Conservation (phyloP, 2,329 filamentous ascomycete genomes). For the Dactylonectria estremocensis region DNA sequence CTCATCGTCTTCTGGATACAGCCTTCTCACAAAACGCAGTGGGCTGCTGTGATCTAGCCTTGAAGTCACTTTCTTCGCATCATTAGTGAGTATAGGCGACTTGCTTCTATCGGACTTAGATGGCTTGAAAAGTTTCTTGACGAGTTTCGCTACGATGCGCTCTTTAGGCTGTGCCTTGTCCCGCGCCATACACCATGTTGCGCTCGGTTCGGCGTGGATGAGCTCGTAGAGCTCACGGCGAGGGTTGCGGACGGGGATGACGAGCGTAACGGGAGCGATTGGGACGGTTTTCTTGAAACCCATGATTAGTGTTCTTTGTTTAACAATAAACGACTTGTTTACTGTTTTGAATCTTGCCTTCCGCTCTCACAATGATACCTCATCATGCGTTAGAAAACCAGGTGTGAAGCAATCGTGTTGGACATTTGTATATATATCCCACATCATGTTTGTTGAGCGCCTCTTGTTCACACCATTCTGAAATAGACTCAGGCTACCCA, state of each 20-base stretch:
- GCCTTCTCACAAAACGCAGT: not conserved
- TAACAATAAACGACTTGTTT: not conserved
- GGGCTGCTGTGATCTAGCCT: too few species aligned
- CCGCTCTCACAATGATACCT: not conserved
- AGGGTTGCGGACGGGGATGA: constrained; percentile 9
- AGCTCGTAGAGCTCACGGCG: not conserved
- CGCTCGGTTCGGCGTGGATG: not conserved
- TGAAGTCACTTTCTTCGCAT: not conserved
- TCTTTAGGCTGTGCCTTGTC: not conserved
- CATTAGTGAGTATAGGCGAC: not conserved
- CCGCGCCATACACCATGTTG: too few species aligned
- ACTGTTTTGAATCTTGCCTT: too few species aligned
- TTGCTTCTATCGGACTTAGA: too few species aligned
- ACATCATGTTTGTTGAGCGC: too few species aligned
- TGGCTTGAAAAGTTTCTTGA: not conserved
- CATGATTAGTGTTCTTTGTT: not conserved
- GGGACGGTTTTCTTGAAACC: too few species aligned
- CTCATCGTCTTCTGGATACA: not conserved
- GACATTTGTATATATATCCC: too few species aligned
- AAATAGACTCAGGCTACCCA: too few species aligned
- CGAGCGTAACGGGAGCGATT: not conserved
- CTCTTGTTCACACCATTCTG: too few species aligned
- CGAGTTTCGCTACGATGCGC: not conserved
- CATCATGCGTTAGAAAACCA: too few species aligned
- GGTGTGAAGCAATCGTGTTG: too few species aligned